These are phyloP conservation scores for Tuber brumale DNA, from an alignment of 495 filamentous ascomycete species.

Conservation along the genomic window DNA sequence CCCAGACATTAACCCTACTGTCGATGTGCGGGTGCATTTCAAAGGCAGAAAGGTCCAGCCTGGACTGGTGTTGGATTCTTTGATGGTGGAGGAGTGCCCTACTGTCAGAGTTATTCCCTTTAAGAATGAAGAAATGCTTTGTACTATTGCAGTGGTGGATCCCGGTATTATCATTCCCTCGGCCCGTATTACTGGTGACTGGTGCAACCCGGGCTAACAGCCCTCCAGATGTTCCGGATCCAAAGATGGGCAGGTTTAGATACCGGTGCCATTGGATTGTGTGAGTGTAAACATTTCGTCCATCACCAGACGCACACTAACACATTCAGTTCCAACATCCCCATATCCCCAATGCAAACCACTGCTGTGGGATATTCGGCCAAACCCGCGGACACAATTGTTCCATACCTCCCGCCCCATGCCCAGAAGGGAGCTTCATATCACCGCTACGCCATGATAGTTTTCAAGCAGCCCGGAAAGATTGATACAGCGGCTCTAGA, in stretches of 20 bases:
- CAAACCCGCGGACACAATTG: slow-evolving; percentile 57
- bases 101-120: slow-evolving; percentile 79
- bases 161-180: slow-evolving; percentile 41
- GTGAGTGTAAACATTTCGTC: slow-evolving; percentile 45
- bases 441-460: slow-evolving; percentile 75
- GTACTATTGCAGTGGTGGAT: slow-evolving; percentile 79
- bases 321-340: slow-evolving; percentile 48
- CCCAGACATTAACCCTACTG: slow-evolving; percentile 67
- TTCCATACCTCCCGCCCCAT: slow-evolving; percentile 77
- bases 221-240: slow-evolving; percentile 67
- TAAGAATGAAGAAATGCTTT: slow-evolving; percentile 68
- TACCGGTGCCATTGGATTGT: slow-evolving; percentile 82
- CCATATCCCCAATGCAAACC: slow-evolving; percentile 49
- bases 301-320: neutral
- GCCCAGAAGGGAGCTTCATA: slow-evolving; percentile 87
- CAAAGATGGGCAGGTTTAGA: slow-evolving; percentile 67
- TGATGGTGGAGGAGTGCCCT: slow-evolving; percentile 60
- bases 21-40: slow-evolving; percentile 76
- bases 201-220: neutral
- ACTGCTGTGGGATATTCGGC: slow-evolving; percentile 48
- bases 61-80: slow-evolving; percentile 69
- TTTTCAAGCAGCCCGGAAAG: slow-evolving; percentile 66
- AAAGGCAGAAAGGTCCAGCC: slow-evolving; percentile 58
- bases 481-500: slow-evolving; percentile 59
- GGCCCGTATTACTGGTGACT: neutral